Evolutionary conservation across 192 early-diverging fungal genomes (phyloP).

Genomic region (Podila clonocystis): DNA sequence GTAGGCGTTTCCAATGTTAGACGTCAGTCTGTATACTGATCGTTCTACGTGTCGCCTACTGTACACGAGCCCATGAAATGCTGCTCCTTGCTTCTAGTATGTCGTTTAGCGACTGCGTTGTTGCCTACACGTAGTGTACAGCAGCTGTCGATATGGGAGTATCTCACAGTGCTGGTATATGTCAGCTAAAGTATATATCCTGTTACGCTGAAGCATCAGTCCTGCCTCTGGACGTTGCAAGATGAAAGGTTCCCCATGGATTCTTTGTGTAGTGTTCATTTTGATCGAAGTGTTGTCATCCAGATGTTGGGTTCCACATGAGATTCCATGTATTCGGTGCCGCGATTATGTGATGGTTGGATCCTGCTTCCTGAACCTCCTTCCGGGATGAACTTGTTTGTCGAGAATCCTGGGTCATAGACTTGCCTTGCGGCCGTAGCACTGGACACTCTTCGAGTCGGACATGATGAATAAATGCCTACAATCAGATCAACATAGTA

Average conservation of each 20-base stretch:
- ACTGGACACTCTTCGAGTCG: slow-evolving; percentile 56
- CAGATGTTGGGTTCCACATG: background rate
- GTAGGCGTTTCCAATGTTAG: slow-evolving; percentile 2
- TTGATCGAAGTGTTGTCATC: background rate
- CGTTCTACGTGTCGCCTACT: background rate
- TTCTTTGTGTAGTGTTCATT: background rate
- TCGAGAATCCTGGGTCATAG: slow-evolving; percentile 7
- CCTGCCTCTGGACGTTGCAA: background rate
- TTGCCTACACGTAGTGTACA: too few species aligned
- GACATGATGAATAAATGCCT: slow-evolving; percentile 45
- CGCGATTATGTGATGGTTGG: too few species aligned
- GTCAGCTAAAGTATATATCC: too few species aligned
- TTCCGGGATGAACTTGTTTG: background rate
- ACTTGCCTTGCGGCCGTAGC: slow-evolving; percentile 58
- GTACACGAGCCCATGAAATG: too few species aligned
- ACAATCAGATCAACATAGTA: background rate
- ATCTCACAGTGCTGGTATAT: too few species aligned
- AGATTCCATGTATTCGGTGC: too few species aligned
- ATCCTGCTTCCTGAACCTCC: too few species aligned
- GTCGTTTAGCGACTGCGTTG: too few species aligned
- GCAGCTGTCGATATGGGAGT: too few species aligned
- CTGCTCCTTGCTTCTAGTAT: too few species aligned
- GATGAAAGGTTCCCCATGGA: background rate
- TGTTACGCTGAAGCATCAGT: too few species aligned
- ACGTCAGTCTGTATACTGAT: background rate